Evolutionary conservation across 169 alveolate species (phyloP).

Genomic region (Cryptosporidium baileyi): DNA sequence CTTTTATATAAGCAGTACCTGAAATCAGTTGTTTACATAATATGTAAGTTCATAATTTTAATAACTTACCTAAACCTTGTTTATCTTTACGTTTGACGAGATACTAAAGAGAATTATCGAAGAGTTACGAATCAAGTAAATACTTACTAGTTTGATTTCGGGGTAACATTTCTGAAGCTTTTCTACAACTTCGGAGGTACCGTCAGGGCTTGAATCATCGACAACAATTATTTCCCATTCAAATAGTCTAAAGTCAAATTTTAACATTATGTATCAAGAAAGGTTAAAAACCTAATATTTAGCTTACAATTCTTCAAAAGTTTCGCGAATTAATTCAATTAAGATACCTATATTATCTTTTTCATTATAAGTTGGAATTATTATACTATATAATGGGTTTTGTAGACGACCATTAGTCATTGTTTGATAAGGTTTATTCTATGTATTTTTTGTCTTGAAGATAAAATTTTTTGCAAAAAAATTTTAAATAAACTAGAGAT

Average conservation of each 20-base stretch:
- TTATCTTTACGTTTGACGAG: constrained; percentile 90
- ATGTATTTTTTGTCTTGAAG: no score
- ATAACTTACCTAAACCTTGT: constrained; percentile 87
- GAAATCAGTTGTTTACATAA: constrained; percentile 84
- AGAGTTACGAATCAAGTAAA: neutral
- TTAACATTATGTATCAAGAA: neutral
- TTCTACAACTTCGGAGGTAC: constrained; percentile 87
- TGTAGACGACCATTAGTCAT: no score
- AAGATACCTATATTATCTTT: constrained; percentile 92
- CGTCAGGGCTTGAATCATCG: constrained; percentile 95
- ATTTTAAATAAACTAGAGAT: no score
- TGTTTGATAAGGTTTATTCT: no score
- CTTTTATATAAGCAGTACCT: constrained; percentile 96
- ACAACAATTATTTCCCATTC: constrained; percentile 91
- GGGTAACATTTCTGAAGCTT: constrained; percentile 86
- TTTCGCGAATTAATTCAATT: constrained; percentile 84
- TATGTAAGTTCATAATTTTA: neutral
- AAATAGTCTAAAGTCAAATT: constrained; percentile 71
- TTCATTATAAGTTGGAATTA: constrained; percentile 95
- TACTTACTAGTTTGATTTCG: constrained; percentile 78
- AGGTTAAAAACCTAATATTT: neutral
- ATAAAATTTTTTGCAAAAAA: no score
- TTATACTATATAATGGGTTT: constrained; percentile 83
- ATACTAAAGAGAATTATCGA: constrained; percentile 69
- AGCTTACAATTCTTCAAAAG: constrained; percentile 81